Conservation (phyloP, 2,329 filamentous ascomycete species). For the Xylaria polymorpha region DNA sequence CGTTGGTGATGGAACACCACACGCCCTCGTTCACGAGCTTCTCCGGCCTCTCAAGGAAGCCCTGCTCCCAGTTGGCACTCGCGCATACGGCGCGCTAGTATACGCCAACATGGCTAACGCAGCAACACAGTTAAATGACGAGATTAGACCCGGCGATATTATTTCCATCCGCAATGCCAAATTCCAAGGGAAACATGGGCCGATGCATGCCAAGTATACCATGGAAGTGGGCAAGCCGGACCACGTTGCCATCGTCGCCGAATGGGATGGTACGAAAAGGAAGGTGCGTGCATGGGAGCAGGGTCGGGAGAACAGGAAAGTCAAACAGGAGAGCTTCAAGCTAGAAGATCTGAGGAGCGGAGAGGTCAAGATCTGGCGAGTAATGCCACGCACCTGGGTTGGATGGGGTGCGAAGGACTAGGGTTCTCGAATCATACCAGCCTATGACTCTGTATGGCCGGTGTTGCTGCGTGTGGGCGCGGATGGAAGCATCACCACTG, state of each 20-base stretch:
- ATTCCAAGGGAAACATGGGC: slow-evolving; percentile 94
- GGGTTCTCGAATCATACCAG: slow-evolving; percentile 48
- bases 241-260: slow-evolving; percentile 90
- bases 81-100: slow-evolving; percentile 89
- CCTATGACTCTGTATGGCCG: slow-evolving; percentile 46
- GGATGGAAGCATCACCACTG: slow-evolving; percentile 44
- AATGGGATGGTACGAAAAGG: slow-evolving; percentile 99
- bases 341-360: slow-evolving; percentile 91
- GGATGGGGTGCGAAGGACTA: slow-evolving; percentile 80
- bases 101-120: slow-evolving; percentile 97
- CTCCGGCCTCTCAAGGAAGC: slow-evolving; percentile 79
- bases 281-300: slow-evolving; percentile 97
- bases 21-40: slow-evolving; percentile 81
- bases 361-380: slow-evolving; percentile 96
- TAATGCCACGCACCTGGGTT: slow-evolving; percentile 92
- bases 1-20: slow-evolving; percentile 85
- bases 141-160: slow-evolving; percentile 93
- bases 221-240: slow-evolving; percentile 88
- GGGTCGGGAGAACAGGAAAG: slow-evolving; percentile 90
- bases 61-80: slow-evolving; percentile 84
- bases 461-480: slow-evolving; percentile 45
- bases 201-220: slow-evolving; percentile 94
- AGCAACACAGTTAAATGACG: slow-evolving; percentile 87
- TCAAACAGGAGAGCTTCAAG: slow-evolving; percentile 93
- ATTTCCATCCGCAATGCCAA: slow-evolving; percentile 91